Evolutionary conservation across 2,329 filamentous ascomycete species (phyloP), one percentile per base, ranked within the genome.

Genomic region (Pseudogymnoascus sp.): DNA sequence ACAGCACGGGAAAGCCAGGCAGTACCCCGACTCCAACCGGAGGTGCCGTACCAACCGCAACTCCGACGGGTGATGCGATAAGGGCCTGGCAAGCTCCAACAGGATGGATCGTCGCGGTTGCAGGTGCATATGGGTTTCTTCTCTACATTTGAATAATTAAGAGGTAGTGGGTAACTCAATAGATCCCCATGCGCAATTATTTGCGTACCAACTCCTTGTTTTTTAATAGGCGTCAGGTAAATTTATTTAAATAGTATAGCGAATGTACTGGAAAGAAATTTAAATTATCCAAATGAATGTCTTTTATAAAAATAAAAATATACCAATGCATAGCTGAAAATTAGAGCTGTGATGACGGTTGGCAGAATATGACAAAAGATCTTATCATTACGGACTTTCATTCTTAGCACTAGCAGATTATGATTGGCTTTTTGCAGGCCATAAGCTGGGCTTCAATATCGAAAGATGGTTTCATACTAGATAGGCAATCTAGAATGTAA

Each of bases 401-500:
- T 25, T 25, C 22, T 25, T 25, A 3, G 22, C 22, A 25, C 22
- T 25, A 4, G 22, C 22, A 25, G 4, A 25, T 25, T 5, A 5
- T 25, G 22, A 5, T 25, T 25, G 22, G 22, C 22, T 25, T 25
- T 25, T 25, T 25, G 22, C 4, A 4, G 22, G 22, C 22, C 22
- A 25, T 25, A 25, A 25, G 22, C 22, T 25, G 22, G 22, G 5
- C 22, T 25, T 25, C 22, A 25, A 25, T 25, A 25, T 25, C 22
- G 22, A 25, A 47, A n/a, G 7, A 18, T 25, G n/a, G 22, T 15
- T 47, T 47, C 7, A 9, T 28, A 28, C 11, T 25, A 28, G 41
- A 47, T 58, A 37, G 36, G 35, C 28, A 41, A 60, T 22, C 60
- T 66, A 76, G 63, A 76, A 60, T 7, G 73, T 76, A 64, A 77